phyloP scores from a whole-genome alignment of 2,329 filamentous ascomycete genomes.

The Fusarium sarcochroum region DNA sequence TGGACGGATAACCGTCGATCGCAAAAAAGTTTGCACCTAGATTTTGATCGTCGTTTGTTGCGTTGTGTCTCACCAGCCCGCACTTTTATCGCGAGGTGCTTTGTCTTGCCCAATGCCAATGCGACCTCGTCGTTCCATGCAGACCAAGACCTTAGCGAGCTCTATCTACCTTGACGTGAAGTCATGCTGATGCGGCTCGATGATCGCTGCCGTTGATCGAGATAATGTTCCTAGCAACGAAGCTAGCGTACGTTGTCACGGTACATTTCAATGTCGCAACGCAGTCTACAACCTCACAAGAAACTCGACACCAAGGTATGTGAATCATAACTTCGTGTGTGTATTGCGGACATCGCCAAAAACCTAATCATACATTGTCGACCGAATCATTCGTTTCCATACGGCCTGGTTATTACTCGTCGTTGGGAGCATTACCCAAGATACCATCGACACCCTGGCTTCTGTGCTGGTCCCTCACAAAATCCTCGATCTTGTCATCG shows the following conservation, averaged over 20 bases:
- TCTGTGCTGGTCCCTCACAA: conserved; percentile 66
- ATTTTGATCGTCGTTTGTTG: neutral
- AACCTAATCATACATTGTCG: conserved; percentile 13
- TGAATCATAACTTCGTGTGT: conserved; percentile 10
- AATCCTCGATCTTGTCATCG: conserved; percentile 66
- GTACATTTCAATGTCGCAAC: neutral
- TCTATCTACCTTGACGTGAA: neutral
- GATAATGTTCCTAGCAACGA: conserved; percentile 1
- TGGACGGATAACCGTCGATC: neutral
- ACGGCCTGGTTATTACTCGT: conserved; percentile 19
- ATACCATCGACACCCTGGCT: conserved; percentile 57
- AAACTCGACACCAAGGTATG: neutral
- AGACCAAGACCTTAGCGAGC: neutral
- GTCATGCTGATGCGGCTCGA: conserved; percentile 11
- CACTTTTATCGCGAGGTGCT: no score
- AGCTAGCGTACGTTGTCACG: neutral
- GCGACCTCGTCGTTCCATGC: neutral
- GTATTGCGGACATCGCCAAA: conserved; percentile 15
- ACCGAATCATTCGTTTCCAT: neutral
- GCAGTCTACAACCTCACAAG: neutral
- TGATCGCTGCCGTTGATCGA: neutral
- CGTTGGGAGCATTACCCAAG: conserved; percentile 33
- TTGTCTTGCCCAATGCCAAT: no score
- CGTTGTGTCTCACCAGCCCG: neutral
- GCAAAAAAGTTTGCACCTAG: neutral